Percentiles rank a stretch among this genome's conserved stretches.
phyloP scores from a whole-genome alignment of 345 rosid species.

The Orychophragmus violaceus region DNA sequence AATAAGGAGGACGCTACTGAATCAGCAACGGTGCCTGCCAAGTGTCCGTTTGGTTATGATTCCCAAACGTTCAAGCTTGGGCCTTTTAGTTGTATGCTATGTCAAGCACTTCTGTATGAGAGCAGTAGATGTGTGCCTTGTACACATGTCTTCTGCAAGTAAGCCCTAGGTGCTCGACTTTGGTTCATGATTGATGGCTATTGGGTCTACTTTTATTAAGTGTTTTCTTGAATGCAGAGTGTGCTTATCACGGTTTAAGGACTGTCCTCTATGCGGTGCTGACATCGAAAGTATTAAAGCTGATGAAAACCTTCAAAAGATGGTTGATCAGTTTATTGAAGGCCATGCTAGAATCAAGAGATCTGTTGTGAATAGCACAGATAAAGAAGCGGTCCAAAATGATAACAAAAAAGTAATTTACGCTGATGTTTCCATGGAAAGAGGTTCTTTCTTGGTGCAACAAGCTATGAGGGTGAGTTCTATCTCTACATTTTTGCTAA shows the following conservation, averaged over 20 bases:
- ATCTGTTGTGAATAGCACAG: slow-evolving; percentile 39
- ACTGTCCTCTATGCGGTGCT: slow-evolving; percentile 98
- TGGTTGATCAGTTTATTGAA: slow-evolving; percentile 81
- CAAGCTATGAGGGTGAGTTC: slow-evolving; percentile 94
- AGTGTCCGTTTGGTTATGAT: slow-evolving; percentile 93
- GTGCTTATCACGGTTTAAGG: slow-evolving; percentile 73
- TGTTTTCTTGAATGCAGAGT: slow-evolving; percentile 36
- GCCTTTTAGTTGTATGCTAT: slow-evolving; percentile 88
- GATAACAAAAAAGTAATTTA: slow-evolving; percentile 60
- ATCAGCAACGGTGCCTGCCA: slow-evolving; percentile 49
- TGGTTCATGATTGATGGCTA: neutral
- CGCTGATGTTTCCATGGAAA: slow-evolving; percentile 90
- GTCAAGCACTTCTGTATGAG: slow-evolving; percentile 81
- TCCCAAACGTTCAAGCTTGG: slow-evolving; percentile 88
- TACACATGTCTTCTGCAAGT: slow-evolving; percentile 87
- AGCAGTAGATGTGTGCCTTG: slow-evolving; percentile 85
- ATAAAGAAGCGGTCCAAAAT: slow-evolving; percentile 39
- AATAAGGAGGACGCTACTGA: slow-evolving; percentile 32
- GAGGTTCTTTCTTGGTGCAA: slow-evolving; percentile 95
- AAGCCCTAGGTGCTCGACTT: slow-evolving; percentile 18
- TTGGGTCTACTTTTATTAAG: neutral
- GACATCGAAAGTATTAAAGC: slow-evolving; percentile 77
- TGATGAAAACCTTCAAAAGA: slow-evolving; percentile 63
- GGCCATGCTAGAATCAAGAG: slow-evolving; percentile 97
- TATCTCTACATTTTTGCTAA: neutral